These are phyloP conservation scores for Salicornia ramosissima DNA, from an alignment of 148 eudicot species.

Conservation along the genomic window DNA sequence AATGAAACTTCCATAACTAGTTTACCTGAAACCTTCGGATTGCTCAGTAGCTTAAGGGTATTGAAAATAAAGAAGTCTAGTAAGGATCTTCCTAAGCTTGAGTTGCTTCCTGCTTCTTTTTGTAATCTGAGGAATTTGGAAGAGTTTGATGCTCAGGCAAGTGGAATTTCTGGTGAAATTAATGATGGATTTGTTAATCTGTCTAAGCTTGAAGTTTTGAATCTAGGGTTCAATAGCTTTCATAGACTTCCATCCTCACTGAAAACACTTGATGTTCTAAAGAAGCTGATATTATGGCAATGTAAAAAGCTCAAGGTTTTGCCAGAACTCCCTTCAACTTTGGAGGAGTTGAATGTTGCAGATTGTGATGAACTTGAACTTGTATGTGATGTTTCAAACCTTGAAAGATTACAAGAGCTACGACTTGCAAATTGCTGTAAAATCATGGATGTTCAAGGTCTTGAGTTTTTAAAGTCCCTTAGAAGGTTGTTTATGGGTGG, in stretches of 20 bases:
- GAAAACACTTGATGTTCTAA: slow-evolving; percentile 36
- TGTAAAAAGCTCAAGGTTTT: slow-evolving; percentile 42
- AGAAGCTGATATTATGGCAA: slow-evolving; percentile 35
- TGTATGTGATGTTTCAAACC: slow-evolving; percentile 43
- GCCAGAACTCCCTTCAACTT: slow-evolving; percentile 55
- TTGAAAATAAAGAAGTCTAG: slow-evolving; percentile 39
- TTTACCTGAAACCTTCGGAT: slow-evolving; percentile 53
- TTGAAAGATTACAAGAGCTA: slow-evolving; percentile 40
- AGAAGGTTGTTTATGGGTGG: slow-evolving; percentile 51
- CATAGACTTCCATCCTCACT: slow-evolving; percentile 45
- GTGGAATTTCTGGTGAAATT: slow-evolving; percentile 44
- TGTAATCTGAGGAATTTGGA: slow-evolving; percentile 33
- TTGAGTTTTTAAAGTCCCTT: slow-evolving; percentile 48
- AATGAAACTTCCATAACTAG: slow-evolving; percentile 36
- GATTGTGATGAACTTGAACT: slow-evolving; percentile 43
- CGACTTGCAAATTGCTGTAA: slow-evolving; percentile 48
- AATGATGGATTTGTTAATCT: slow-evolving; percentile 41
- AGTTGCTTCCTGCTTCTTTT: slow-evolving; percentile 45
- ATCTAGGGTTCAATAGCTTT: slow-evolving; percentile 50
- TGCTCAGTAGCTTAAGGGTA: slow-evolving; percentile 35
- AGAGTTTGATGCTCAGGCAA: slow-evolving; percentile 51
- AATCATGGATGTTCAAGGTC: slow-evolving; percentile 45
- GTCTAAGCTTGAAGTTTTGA: slow-evolving; percentile 36
- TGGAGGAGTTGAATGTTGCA: slow-evolving; percentile 45
- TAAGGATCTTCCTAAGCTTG: background rate